Conservation (phyloP, 257 asterid species). For the Plantago ovata region DNA sequence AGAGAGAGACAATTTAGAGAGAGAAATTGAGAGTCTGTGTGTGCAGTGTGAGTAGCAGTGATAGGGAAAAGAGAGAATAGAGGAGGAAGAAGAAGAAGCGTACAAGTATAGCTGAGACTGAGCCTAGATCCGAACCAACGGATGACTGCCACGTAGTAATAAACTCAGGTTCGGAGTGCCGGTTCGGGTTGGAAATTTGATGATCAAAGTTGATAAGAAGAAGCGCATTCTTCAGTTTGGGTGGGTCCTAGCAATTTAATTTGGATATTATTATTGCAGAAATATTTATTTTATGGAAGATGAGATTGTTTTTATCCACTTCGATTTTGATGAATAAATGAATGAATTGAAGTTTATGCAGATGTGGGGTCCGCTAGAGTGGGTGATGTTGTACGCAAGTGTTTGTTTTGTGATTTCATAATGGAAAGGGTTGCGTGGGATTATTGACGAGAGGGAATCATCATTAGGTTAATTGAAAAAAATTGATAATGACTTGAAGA, state of each 20-base stretch:
- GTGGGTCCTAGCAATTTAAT: neutral
- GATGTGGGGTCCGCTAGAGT: neutral
- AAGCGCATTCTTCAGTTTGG: neutral
- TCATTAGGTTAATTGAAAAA: neutral
- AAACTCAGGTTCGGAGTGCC: constrained; percentile 5
- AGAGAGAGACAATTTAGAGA: neutral
- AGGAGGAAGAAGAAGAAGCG: constrained; percentile 26
- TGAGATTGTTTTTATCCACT: neutral
- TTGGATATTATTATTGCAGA: neutral
- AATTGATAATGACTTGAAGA: neutral
- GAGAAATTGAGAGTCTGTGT: neutral
- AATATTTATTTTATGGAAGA: neutral
- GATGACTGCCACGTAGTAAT: constrained; percentile 38
- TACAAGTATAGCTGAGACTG: constrained; percentile 24
- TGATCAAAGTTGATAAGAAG: neutral
- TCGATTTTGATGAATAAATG: too few relatives aligned
- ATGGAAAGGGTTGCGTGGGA: constrained; percentile 1
- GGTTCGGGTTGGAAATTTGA: constrained; percentile 25
- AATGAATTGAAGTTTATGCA: neutral
- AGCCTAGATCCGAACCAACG: constrained; percentile 36
- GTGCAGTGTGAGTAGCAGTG: neutral
- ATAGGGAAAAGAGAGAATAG: constrained; percentile 21
- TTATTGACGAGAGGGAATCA: neutral
- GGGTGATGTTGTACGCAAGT: constrained; percentile 2
- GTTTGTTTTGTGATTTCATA: constrained; percentile 1